Conservation (phyloP, 2,329 filamentous ascomycete species). For the Hypoxylon sp. region DNA sequence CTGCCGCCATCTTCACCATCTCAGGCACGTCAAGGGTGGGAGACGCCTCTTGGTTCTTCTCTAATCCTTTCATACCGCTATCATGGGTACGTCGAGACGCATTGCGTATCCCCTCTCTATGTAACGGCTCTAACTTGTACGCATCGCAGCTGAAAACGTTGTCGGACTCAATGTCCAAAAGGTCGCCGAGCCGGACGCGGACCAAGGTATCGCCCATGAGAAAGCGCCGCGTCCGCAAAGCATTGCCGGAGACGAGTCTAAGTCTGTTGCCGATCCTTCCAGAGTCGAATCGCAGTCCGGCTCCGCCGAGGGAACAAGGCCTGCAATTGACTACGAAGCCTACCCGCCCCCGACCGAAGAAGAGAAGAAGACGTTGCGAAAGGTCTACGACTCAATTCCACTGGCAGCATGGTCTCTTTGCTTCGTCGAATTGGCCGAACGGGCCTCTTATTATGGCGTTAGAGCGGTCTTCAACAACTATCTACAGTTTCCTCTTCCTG, state of each 20-base stretch:
- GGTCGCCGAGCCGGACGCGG: constrained; percentile 26
- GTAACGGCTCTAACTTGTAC: neutral
- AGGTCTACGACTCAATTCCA: constrained; percentile 55
- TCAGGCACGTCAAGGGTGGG: neutral
- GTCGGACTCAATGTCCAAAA: constrained; percentile 29
- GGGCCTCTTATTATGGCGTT: constrained; percentile 61
- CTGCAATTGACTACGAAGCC: constrained; percentile 35
- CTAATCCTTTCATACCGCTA: neutral
- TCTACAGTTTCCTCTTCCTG: constrained; percentile 61
- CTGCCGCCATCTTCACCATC: neutral
- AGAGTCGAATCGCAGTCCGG: constrained; percentile 21
- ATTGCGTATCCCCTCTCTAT: neutral
- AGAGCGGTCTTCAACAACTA: constrained; percentile 62
- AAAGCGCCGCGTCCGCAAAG: neutral
- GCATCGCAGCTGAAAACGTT: constrained; percentile 28
- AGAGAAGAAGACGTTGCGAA: constrained; percentile 54
- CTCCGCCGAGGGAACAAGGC: constrained; percentile 14
- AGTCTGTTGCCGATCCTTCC: neutral
- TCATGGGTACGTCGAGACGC: constrained; percentile 21
- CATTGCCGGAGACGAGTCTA: neutral
- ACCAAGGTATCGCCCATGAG: constrained; percentile 4
- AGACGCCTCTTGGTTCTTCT: neutral
- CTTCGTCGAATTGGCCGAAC: constrained; percentile 59
- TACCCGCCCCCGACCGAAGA: constrained; percentile 55
- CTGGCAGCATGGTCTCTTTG: constrained; percentile 56